Evolutionary conservation across 2,329 filamentous ascomycete species (phyloP), one percentile per base, ranked within the genome.

Genomic region (Talaromyces amestolkiae): DNA sequence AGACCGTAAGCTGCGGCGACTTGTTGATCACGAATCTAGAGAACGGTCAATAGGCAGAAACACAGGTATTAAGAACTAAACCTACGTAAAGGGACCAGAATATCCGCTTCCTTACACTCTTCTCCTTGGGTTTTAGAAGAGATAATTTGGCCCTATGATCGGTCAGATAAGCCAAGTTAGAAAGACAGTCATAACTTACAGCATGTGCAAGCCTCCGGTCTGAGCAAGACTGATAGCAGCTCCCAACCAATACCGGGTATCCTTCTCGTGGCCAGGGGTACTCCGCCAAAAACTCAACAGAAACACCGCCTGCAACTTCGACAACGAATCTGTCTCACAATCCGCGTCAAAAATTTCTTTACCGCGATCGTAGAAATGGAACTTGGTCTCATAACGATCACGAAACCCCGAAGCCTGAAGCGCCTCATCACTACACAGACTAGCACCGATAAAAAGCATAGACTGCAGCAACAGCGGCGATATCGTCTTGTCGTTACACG

Each of bases 211-310:
- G n/a, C 75, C 75, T 59, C 75, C 72, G 49, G 83, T 84, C 69
- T 86, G 82, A 0, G 84, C 83, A 10, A 85, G 73, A 9, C 79
- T 81, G 31, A 84, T 84, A 0, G 83, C 83, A 7, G 81, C 80
- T 0, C 81, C 82, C 1, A 84, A 72, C 82, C 82, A 84, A 67
- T 83, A 83, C 31, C 82, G 69, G 13, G 80, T 79, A 70, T 84
- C 82, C 17, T 81, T 77, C n/a, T 83, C 80, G 60, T 82, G 79
- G 0, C 77, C 74, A 0, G 84, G 82, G 0, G 81, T 81, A 8
- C 81, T 82, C 19, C 84, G 76, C 84, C 84, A 86, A 66, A 85
- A 86, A 68, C 84, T 85, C 75, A 86, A 78, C 35, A 86, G 71
- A 68, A 86, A 85, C 1, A 86, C 69, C 0, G 82, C 78, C 69